phyloP scores from a whole-genome alignment of 2,329 filamentous ascomycete genomes.

The Canariomyces notabilis region DNA sequence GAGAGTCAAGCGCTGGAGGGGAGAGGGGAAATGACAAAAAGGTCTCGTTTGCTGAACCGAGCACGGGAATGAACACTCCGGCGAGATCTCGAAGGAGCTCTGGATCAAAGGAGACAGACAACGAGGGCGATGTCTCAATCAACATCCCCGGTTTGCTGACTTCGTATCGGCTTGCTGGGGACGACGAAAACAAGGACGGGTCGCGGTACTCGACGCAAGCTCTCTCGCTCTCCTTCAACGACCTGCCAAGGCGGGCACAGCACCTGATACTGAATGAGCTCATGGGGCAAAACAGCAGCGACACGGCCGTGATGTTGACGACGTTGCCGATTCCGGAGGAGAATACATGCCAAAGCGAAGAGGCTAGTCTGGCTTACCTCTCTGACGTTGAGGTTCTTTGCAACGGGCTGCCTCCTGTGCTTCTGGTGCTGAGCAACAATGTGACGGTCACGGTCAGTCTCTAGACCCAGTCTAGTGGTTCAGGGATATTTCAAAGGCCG shows the following conservation, averaged over 20 bases:
- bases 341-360: conserved; percentile 66
- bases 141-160: conserved; percentile 42
- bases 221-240: conserved; percentile 75
- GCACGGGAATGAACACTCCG: conserved; percentile 17
- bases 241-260: conserved; percentile 76
- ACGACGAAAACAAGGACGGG: conserved; percentile 30
- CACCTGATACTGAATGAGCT: conserved; percentile 84
- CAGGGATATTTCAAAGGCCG: not conserved
- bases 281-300: conserved; percentile 61
- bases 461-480: conserved; percentile 30
- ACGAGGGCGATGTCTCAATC: conserved; percentile 33
- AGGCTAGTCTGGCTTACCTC: conserved; percentile 67
- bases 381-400: conserved; percentile 75
- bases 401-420: conserved; percentile 66
- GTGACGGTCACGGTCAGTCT: conserved; percentile 83
- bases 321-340: conserved; percentile 77
- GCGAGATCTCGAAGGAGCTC: conserved; percentile 41
- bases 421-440: conserved; percentile 80
- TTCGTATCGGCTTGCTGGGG: conserved; percentile 32
- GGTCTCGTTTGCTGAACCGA: conserved; percentile 57
- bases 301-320: conserved; percentile 76
- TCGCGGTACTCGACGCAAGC: conserved; percentile 54
- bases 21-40: conserved; percentile 54
- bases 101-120: conserved; percentile 32
- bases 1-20: conserved; percentile 42